These are phyloP conservation scores for Arxiozyma slooffiae DNA, from an alignment of 1,139 yeast species.

Conservation along the genomic window DNA sequence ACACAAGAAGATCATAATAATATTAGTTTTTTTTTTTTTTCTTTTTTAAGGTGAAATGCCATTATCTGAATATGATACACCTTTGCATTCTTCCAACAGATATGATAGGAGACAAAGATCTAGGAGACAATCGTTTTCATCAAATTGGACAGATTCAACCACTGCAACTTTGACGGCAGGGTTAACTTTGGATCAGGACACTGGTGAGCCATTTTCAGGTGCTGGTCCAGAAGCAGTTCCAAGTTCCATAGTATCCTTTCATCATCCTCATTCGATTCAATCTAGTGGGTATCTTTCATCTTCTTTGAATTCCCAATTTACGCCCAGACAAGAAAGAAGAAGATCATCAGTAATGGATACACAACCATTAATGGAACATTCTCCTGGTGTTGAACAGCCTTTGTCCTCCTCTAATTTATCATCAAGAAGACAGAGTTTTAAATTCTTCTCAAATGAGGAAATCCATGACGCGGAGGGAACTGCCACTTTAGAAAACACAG, in stretches of 20 bases:
- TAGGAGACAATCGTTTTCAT: conserved; percentile 23
- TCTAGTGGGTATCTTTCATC: conserved; percentile 24
- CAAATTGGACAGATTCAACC: conserved; percentile 27
- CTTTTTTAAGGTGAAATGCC: neutral
- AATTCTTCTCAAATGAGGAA: conserved; percentile 74
- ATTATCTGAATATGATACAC: neutral
- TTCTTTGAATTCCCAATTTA: conserved; percentile 21
- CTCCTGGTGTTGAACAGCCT: neutral
- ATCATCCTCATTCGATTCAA: conserved; percentile 43
- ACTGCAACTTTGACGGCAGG: conserved; percentile 27
- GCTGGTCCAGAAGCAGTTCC: conserved; percentile 87
- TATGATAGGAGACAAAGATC: conserved; percentile 4
- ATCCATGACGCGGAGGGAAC: conserved; percentile 78
- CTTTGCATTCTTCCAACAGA: neutral
- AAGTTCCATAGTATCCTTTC: conserved; percentile 80
- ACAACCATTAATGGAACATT: conserved; percentile 6
- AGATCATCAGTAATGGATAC: conserved; percentile 15
- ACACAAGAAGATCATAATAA: neutral
- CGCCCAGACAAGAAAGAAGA: conserved; percentile 26
- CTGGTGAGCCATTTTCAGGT: conserved; percentile 72
- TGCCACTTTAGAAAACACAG: conserved; percentile 56
- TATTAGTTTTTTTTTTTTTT: too few relatives aligned
- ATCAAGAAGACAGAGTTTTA: conserved; percentile 39
- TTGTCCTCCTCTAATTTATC: neutral
- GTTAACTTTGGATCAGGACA: conserved; percentile 29